These are phyloP conservation scores for Mycena galopus DNA, from an alignment of 768 basidiomycete genomes.

Conservation along the genomic window DNA sequence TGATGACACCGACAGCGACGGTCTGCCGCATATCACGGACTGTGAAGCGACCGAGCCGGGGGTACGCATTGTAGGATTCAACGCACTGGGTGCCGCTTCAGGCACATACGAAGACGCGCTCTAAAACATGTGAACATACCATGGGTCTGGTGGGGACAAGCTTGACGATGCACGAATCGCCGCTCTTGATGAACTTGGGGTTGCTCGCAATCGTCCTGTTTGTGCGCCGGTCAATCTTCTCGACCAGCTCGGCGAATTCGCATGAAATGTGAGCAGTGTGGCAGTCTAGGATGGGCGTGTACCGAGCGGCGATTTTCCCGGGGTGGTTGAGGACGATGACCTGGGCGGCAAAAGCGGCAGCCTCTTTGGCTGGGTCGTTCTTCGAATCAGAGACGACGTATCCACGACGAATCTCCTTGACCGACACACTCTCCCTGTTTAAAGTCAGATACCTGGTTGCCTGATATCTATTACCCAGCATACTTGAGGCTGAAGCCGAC, in stretches of 20 bases:
- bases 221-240: slow-evolving; percentile 99
- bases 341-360: slow-evolving; percentile 99
- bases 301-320: slow-evolving; percentile 99
- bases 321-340: slow-evolving; percentile 99
- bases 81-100: slow-evolving; percentile 65
- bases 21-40: slow-evolving; percentile 99
- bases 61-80: slow-evolving; percentile 96
- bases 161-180: slow-evolving; percentile 99
- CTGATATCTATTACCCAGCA: slow-evolving; percentile 37
- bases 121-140: slow-evolving; percentile 50
- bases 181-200: slow-evolving; percentile 99
- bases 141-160: slow-evolving; percentile 96
- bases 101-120: neutral
- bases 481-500: slow-evolving; percentile 99
- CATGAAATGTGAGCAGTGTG: slow-evolving; percentile 99
- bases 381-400: slow-evolving; percentile 99
- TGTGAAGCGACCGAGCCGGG: slow-evolving; percentile 98
- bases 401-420: slow-evolving; percentile 99
- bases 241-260: slow-evolving; percentile 98
- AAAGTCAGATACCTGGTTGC: neutral
- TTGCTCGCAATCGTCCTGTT: slow-evolving; percentile 90
- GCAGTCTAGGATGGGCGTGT: slow-evolving; percentile 99
- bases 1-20: slow-evolving; percentile 99
- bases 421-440: slow-evolving; percentile 98
- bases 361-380: slow-evolving; percentile 99